A percentile compares a stretch with the other conserved stretches of the same genome.
phyloP scores from a whole-genome alignment of 192 early-diverging fungal species.

The Coemansia sp. region DNA sequence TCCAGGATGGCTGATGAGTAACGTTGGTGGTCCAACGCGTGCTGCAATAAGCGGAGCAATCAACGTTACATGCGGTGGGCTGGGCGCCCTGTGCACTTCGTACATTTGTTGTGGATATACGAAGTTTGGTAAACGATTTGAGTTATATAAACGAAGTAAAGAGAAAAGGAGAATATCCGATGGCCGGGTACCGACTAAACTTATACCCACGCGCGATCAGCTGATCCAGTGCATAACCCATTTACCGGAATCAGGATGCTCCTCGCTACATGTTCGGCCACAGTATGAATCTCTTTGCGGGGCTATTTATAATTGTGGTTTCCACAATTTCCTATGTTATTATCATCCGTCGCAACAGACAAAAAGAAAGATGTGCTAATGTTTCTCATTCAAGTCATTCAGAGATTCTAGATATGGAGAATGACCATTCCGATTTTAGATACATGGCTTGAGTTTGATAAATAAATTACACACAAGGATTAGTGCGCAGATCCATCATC shows the following conservation, averaged over 20 bases:
- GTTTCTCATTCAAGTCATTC: conserved; percentile 22
- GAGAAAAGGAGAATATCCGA: no score
- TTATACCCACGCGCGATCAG: no score
- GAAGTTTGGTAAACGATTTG: no score
- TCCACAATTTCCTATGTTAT: conserved; percentile 26
- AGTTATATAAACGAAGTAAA: no score
- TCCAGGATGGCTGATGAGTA: conserved; percentile 51
- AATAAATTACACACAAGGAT: background rate
- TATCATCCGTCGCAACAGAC: conserved; percentile 33
- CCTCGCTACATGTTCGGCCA: conserved; percentile 47
- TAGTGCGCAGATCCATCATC: no score
- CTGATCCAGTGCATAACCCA: no score
- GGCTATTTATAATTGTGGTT: conserved; percentile 23
- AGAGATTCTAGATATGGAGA: conserved; percentile 28
- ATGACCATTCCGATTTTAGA: conserved; percentile 8
- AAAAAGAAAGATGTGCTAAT: no score
- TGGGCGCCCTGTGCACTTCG: conserved; percentile 45
- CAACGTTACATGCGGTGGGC: conserved; percentile 41
- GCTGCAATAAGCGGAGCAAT: conserved; percentile 39
- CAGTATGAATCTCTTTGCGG: conserved; percentile 47
- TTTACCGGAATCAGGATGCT: conserved; percentile 48
- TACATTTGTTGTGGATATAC: conserved; percentile 6
- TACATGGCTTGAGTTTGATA: conserved; percentile 1
- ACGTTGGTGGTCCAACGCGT: conserved; percentile 44
- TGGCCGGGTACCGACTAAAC: no score